Base-by-base conservation (phyloP, 331 rosid genomes). In the Dryas integrifolia region DNA sequence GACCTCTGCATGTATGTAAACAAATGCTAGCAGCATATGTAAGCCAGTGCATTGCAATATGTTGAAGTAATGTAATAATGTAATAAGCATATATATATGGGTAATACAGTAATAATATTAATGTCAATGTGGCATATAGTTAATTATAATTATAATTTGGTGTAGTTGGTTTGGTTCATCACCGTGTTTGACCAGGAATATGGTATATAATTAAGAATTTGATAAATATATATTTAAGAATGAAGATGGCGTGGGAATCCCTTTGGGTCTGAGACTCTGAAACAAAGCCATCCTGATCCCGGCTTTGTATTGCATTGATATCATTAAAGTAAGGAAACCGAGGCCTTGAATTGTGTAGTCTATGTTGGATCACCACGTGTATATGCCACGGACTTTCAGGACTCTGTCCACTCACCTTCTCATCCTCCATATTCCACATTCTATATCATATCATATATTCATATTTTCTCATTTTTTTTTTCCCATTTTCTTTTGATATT, bases 101-200 rank as follows among this genome's bases (percentile, higher is more conserved):
- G 46, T 43, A 44, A 65, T 38, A 39, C 21, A 62, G 71, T 53
- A 72, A 46, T 14, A 1, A 51, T 9, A 4, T 16, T 9, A 16
- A 68, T 12, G 16, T 50, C 35, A 6, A 58, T 24, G 66, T 59
- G 57, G 4, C 49, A 49, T 76, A 7, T 15, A 9, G n/a, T 58
- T 4, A n/a, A 7, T 30, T 59, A 35, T 60, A 60, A 5, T 14
- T 38, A 14, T 10, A 38, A 16, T 35, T 16, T 41, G 21, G 71
- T 67, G 40, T 44, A 51, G 49, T 77, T 30, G 35, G 35, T 30
- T 30, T 30, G 35, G 35, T 30, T 30, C 81, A 79, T 85, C 86
- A 44, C 71, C 90, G 89, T 88, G 92, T 76, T 88, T 92, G 96
- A 92, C 94, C 92, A 86, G 90, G 58, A 77, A 80, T 49, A 47